phyloP scores from a whole-genome alignment of 192 early-diverging fungal genomes.

The Coemansia sp. region DNA sequence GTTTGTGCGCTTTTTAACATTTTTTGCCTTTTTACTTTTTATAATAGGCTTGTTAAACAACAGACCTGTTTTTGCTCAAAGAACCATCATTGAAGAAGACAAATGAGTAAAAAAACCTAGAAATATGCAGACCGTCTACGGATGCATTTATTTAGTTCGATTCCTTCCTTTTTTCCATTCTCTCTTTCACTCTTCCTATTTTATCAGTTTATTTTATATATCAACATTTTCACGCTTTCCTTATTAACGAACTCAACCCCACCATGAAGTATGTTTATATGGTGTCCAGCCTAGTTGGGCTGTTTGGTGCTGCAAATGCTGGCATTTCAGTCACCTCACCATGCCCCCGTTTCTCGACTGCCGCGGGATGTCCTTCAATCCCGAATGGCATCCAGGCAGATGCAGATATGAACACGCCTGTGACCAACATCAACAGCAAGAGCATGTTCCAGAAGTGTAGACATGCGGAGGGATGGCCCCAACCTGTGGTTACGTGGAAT shows the following conservation, averaged over 20 bases:
- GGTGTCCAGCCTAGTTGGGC: not conserved
- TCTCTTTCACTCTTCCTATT: conserved; percentile 1
- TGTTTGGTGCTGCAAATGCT: conserved; percentile 13
- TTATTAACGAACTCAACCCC: not conserved
- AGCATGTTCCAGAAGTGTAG: conserved; percentile 47
- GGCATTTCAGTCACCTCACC: conserved; percentile 28
- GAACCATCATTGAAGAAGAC: not conserved
- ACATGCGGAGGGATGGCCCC: conserved; percentile 59
- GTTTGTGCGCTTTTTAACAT: not conserved
- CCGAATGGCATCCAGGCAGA: conserved; percentile 43
- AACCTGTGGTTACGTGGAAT: conserved; percentile 59
- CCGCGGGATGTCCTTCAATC: conserved; percentile 38
- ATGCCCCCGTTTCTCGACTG: conserved; percentile 30
- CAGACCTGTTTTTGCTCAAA: not conserved
- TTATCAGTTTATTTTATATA: not conserved
- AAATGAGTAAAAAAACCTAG: not conserved
- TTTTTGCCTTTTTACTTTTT: not conserved
- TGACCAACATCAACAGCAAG: conserved; percentile 9
- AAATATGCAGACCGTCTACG: not conserved
- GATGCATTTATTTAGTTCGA: not conserved
- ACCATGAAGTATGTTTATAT: conserved; percentile 7
- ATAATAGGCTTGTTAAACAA: not conserved
- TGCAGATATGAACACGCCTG: conserved; percentile 33
- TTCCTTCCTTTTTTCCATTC: conserved; percentile 1
- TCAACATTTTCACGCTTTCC: not conserved